Conservation (phyloP, 169 alveolate genomes). For the Cryptosporidium bovis region DNA sequence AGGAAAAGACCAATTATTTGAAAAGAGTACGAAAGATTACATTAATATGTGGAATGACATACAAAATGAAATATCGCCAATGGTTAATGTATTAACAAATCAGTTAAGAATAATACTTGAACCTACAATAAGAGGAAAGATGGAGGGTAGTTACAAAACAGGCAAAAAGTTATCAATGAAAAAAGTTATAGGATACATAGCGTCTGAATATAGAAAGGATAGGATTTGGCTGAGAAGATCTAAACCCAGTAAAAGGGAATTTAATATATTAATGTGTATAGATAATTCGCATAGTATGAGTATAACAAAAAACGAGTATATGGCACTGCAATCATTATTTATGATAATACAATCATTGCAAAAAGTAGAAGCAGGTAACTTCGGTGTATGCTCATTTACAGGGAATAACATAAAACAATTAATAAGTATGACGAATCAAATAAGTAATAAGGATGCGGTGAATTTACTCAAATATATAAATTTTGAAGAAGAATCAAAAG, state of each 20-base stretch:
- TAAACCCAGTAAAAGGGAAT: constrained; percentile 95
- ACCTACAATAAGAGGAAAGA: constrained; percentile 89
- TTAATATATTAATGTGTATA: constrained; percentile 93
- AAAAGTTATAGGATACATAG: constrained; percentile 97
- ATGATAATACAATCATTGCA: constrained; percentile 88
- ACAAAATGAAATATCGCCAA: constrained; percentile 77
- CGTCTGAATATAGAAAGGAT: constrained; percentile 97
- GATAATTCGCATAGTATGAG: constrained; percentile 96
- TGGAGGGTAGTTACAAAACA: constrained; percentile 95
- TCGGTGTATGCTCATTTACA: constrained; percentile 83
- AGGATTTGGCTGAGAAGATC: constrained; percentile 99
- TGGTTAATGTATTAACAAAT: constrained; percentile 86
- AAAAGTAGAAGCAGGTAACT: constrained; percentile 84
- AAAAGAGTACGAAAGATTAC: constrained; percentile 38
- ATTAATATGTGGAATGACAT: constrained; percentile 75
- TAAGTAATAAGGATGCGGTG: constrained; percentile 60
- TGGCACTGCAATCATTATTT: constrained; percentile 86
- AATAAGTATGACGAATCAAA: constrained; percentile 69
- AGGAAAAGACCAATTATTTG: constrained; percentile 72
- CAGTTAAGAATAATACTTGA: constrained; percentile 91
- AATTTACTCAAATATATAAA: constrained; percentile 79
- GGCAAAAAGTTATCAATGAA: constrained; percentile 96
- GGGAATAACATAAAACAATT: constrained; percentile 77
- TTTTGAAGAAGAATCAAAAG: constrained; percentile 84
- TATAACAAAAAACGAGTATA: constrained; percentile 89